Percentiles rank a stretch among this genome's conserved stretches.
These are phyloP conservation scores for Vicia faba DNA, from an alignment of 306 rosid species.

Conservation along the genomic window DNA sequence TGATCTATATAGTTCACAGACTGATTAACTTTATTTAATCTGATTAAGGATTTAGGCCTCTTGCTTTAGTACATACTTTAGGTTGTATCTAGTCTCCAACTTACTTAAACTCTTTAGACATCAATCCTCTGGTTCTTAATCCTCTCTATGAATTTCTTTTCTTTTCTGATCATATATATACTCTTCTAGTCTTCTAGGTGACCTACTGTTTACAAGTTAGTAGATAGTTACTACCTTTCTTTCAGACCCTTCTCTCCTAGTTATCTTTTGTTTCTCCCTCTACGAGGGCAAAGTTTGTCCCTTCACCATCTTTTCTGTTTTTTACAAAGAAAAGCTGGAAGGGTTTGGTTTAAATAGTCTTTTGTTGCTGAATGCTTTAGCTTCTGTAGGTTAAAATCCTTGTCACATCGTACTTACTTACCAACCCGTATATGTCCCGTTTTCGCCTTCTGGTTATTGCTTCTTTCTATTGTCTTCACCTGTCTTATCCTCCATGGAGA, in stretches of 20 bases:
- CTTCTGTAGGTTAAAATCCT: conserved; percentile 35
- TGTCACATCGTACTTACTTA: conserved; percentile 33
- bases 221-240: conserved; percentile 20
- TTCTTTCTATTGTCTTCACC: conserved; percentile 36
- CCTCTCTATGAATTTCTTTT: neutral
- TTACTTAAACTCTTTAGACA: conserved; percentile 30
- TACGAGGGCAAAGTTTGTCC: conserved; percentile 38
- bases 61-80: conserved; percentile 42
- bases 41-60: conserved; percentile 32
- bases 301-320: conserved; percentile 59
- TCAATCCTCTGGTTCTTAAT: conserved; percentile 10
- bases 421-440: conserved; percentile 16
- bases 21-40: conserved; percentile 32
- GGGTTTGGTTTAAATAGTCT: conserved; percentile 41
- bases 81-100: conserved; percentile 37
- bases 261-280: conserved; percentile 38
- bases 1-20: conserved; percentile 34
- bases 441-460: conserved; percentile 24
- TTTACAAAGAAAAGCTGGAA: conserved; percentile 66
- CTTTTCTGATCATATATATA: neutral
- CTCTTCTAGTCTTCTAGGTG: conserved; percentile 12
- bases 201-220: conserved; percentile 25
- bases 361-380: conserved; percentile 39
- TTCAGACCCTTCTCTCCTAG: neutral
- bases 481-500: conserved; percentile 36